Evolutionary conservation across 495 filamentous ascomycete species (phyloP), one percentile per base, ranked within the genome.

Genomic region (Talaromyces adpressus): DNA sequence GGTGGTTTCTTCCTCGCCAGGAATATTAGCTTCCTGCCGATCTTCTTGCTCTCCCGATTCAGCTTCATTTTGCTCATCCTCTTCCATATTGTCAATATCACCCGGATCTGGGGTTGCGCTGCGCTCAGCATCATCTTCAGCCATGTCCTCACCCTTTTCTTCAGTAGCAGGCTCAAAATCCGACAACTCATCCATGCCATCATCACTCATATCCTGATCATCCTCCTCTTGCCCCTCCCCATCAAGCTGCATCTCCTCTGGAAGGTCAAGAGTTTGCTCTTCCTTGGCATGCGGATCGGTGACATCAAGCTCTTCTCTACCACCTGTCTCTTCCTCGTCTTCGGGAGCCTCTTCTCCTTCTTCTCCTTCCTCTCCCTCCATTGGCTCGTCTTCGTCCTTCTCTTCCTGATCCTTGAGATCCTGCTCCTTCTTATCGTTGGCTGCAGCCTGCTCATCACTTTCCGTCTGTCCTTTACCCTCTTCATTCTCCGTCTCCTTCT

Each of bases 401-500:
- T 82, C 70, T 59, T 75, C 70, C 34, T 84, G 75, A 30, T 76
- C 69, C 56, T 75, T 70, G 29, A 83, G 75, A 29, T 77, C 69
- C 4, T 74, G 70, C 66, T 87, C 80, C 23, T 85, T 76, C 36
- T 88, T 75, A 57, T 87, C 78, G 62, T 85, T 81, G 0, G 78
- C 81, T 32, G 86, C 87, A 54, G 84, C 77, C 62, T 88, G 83
- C 65, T 90, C 81, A 60, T 91, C 85, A 18, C 87, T 79, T 58
- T 86, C 80, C 60, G 81, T 72, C 63, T 84, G 80, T 18, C 89
- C 88, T 67, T 87, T 85, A 9, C 82, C 77, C 66, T 88, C 79
- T 65, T 91, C 83, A n/a, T 86, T 89, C 65, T 91, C 81, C 57
- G 92, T 89, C 54, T 97, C 91, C 67, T 93, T 93, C 60, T 91